Conservation (phyloP, 2,329 filamentous ascomycete species). For the Pseudogymnoascus sp. region DNA sequence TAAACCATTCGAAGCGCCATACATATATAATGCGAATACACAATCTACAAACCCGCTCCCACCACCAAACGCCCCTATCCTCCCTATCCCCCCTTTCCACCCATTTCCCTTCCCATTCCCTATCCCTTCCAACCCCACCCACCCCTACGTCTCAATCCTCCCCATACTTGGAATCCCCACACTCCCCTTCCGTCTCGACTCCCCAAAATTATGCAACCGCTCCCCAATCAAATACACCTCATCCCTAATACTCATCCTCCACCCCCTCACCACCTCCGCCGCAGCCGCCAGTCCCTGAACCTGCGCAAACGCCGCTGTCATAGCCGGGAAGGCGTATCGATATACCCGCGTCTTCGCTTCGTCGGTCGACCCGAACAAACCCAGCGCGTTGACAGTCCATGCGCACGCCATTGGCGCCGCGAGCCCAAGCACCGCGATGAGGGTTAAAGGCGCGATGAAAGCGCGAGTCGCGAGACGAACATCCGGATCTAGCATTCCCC, state of each 20-base stretch:
- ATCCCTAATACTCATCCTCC: conserved; percentile 78
- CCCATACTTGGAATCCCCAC: conserved; percentile 18
- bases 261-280: conserved; percentile 60
- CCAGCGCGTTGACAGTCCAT: conserved; percentile 39
- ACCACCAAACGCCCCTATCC: neutral
- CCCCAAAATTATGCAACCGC: conserved; percentile 87
- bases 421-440: conserved; percentile 58
- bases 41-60: conserved; percentile 5
- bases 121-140: neutral
- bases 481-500: conserved; percentile 75
- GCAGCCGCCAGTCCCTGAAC: conserved; percentile 41
- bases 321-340: conserved; percentile 65
- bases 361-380: conserved; percentile 27
- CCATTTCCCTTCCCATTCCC: neutral
- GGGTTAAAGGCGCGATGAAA: conserved; percentile 69
- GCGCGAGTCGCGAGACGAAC: conserved; percentile 72
- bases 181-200: conserved; percentile 27
- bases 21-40: neutral
- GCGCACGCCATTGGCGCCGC: conserved; percentile 57
- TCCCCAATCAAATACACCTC: conserved; percentile 97
- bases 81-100: neutral
- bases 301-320: conserved; percentile 32
- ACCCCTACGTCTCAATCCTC: conserved; percentile 24
- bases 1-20: neutral
- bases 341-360: conserved; percentile 36